A percentile compares a stretch with the other conserved stretches of the same genome.
Evolutionary conservation across 371 early-diverging fungal genomes (phyloP).

Genomic region (Choanephora cucurbitarum): DNA sequence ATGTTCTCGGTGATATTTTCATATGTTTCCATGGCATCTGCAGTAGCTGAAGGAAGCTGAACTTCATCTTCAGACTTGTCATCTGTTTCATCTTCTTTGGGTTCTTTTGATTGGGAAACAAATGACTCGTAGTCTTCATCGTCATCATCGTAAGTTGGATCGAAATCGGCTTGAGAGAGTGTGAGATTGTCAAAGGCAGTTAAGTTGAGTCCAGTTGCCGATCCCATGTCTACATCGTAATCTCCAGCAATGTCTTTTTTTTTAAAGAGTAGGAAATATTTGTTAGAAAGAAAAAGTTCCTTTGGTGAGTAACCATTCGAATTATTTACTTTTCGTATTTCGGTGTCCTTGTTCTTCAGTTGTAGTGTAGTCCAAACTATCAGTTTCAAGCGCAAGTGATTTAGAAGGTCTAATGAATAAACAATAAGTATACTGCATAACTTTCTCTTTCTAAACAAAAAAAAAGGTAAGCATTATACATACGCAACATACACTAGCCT

Average conservation of each 20-base stretch:
- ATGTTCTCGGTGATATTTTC: slow-evolving; percentile 65
- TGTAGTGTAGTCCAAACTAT: slow-evolving; percentile 1
- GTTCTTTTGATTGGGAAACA: neutral
- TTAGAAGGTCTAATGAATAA: slow-evolving; percentile 14
- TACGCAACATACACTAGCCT: slow-evolving; percentile 16
- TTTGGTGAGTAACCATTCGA: too few relatives aligned
- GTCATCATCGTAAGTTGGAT: neutral
- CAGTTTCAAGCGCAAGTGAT: slow-evolving; percentile 14
- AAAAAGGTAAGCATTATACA: neutral
- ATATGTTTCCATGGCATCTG: slow-evolving; percentile 54
- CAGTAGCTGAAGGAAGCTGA: slow-evolving; percentile 35
- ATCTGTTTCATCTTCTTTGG: neutral
- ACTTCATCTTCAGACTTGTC: neutral
- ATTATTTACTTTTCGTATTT: too few relatives aligned
- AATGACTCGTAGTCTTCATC: slow-evolving; percentile 1
- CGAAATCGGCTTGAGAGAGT: neutral
- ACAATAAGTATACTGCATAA: neutral
- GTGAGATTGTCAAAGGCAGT: neutral
- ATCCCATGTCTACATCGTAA: neutral
- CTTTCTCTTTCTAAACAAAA: too few relatives aligned
- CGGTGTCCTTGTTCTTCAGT: neutral
- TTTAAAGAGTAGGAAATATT: neutral
- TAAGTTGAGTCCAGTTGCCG: neutral
- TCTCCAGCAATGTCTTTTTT: neutral
- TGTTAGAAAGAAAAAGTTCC: neutral